Evolutionary conservation across 495 filamentous ascomycete species (phyloP), one percentile per base, ranked within the genome.

Genomic region (Aspergillus heteromorphus): DNA sequence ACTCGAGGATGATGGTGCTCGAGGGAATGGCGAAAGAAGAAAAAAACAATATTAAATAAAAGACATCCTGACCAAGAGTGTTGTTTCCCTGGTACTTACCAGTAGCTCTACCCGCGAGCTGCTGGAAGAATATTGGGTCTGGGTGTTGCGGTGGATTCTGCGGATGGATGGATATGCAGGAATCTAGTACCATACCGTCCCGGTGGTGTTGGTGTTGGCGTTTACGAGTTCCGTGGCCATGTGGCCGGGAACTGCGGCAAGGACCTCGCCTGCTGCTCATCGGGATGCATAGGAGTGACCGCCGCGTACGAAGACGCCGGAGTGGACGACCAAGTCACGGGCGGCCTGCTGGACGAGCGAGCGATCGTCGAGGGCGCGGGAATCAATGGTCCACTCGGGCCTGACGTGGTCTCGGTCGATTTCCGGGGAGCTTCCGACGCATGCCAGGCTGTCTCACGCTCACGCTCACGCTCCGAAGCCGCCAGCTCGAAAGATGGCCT

Each of bases 301-400:
- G 50, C 17, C 14, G 59, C 8, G 21, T 64, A 64, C 8, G 52
- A 25, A 21, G n/a, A n/a, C n/a, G 55, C 31, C 29, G 61, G 36
- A 10, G 45, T 25, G 17, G 57, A 19, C 17, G 53, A 45, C 56
- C 54, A 57, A 1, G 41, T 49, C 19, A 50, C 57, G 1, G 56
- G 19, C 7, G 53, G 31, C 20, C 54, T 51, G 18, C 48, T 25
- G 14, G 56, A 48, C 10, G 56, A 41, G 19, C 54, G 40, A 23
- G 45, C 50, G 10, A 45, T 36, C 18, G 43, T 51, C 14, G 58
- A 54, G 34, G 58, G 11, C 13, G 47, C 4, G 0, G 41, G 31
- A 45, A 48, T 29, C 40, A 40, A 17, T 36, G 42, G 10, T 14
- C 30, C 10, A 21, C 20, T 3, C 1, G 51, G 16, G 10, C 57